phyloP scores from a whole-genome alignment of 2,329 filamentous ascomycete genomes.

The Lasiodiplodia sp. region DNA sequence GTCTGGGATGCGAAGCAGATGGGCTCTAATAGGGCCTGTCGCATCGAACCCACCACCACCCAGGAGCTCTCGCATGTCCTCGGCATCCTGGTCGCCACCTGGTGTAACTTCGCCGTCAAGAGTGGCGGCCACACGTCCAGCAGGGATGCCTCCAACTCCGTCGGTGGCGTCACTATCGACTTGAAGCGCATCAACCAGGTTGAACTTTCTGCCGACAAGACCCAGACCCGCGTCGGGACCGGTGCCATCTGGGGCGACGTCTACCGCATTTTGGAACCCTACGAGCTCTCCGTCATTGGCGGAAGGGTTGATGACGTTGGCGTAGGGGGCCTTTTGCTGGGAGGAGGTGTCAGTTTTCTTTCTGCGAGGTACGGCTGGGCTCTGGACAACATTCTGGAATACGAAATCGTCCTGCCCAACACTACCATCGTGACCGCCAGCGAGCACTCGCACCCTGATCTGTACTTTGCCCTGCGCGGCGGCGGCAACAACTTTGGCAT shows the following conservation, averaged over 20 bases:
- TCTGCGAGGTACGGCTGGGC: conserved; percentile 17
- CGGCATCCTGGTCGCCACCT: conserved; percentile 35
- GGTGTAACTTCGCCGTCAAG: conserved; percentile 37
- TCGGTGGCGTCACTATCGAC: conserved; percentile 43
- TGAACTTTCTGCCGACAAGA: neutral
- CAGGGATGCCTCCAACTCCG: conserved; percentile 36
- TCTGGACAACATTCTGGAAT: conserved; percentile 11
- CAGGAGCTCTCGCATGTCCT: conserved; percentile 42
- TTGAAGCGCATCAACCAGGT: conserved; percentile 36
- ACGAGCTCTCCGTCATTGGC: conserved; percentile 27
- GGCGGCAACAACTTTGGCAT: conserved; percentile 49
- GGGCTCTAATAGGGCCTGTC: neutral
- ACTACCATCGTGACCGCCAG: conserved; percentile 24
- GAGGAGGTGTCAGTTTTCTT: conserved; percentile 31
- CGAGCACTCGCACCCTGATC: conserved; percentile 33
- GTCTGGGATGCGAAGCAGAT: conserved; percentile 15
- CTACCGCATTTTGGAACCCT: conserved; percentile 30
- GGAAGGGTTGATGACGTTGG: conserved; percentile 31
- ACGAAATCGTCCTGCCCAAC: conserved; percentile 21
- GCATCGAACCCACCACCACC: conserved; percentile 38
- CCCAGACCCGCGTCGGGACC: conserved; percentile 33
- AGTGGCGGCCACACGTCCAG: conserved; percentile 42
- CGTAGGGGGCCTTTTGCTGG: conserved; percentile 28
- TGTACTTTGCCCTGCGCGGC: conserved; percentile 49
- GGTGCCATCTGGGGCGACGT: conserved; percentile 30